A percentile compares a stretch with the other conserved stretches of the same genome.
Evolutionary conservation across 306 rosid species (phyloP).

Genomic region (Argentina anserina): DNA sequence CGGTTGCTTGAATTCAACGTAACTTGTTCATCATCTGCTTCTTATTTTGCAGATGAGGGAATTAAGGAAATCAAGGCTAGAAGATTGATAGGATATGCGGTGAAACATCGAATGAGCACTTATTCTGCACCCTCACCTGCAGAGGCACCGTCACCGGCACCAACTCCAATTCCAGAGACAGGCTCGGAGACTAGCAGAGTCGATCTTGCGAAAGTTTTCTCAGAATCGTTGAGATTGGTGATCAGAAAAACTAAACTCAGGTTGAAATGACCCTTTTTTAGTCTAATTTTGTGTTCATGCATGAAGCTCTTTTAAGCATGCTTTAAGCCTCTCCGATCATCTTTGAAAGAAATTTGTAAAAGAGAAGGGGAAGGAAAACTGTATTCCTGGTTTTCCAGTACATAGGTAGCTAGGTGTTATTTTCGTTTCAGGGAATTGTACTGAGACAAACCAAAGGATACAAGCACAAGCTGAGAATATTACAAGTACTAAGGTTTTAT

Average conservation of each 20-base stretch:
- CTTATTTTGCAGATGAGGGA: constrained; percentile 43
- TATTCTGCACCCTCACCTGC: constrained; percentile 28
- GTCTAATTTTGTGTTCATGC: neutral
- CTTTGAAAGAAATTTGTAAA: constrained; percentile 16
- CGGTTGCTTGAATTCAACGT: neutral
- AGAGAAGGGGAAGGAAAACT: neutral
- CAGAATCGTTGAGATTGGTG: constrained; percentile 26
- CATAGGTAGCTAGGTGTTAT: neutral
- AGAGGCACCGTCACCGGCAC: constrained; percentile 27
- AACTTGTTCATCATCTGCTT: neutral
- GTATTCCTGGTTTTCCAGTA: neutral
- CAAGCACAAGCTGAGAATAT: neutral
- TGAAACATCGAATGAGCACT: constrained; percentile 19
- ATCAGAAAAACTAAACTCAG: constrained; percentile 14
- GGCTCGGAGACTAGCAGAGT: neutral
- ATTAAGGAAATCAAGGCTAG: constrained; percentile 37
- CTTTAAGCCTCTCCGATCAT: neutral
- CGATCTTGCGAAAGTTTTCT: constrained; percentile 21
- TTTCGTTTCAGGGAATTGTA: neutral
- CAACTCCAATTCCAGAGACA: constrained; percentile 23
- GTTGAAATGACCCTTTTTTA: neutral
- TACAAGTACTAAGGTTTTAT: neutral
- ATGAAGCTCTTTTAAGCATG: neutral
- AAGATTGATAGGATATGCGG: constrained; percentile 40
- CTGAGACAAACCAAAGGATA: neutral